Evolutionary conservation across 768 basidiomycete species (phyloP), one percentile per base, ranked within the genome.

Genomic region (Fistulinella prunicolor): DNA sequence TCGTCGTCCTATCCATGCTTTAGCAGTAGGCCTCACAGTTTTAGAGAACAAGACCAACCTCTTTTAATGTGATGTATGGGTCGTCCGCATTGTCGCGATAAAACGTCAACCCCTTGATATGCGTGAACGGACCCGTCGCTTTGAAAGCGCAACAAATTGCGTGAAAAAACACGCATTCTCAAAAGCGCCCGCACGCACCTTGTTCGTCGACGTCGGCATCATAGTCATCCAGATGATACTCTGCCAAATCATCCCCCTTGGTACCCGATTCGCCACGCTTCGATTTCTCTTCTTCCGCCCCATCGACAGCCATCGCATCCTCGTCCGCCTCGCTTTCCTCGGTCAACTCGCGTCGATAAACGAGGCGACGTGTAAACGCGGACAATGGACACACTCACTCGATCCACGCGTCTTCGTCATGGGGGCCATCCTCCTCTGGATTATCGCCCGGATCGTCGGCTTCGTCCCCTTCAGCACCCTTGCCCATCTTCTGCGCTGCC

Each of bases 41-140:
- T 19, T 24, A 16, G 26, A 40, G n/a, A 3, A 39, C 12, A 34
- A 21, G 16, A 65, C 80, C 35, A 60, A 91, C 94, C 60, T 94
- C 90, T 78, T 96, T 94, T 32, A 98, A 69, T 0, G 95, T 98
- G 57, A 99, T 89, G 61, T 94, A 98, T 0, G 96, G 96, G 68
- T 99, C 96, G 29, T 97, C 92, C 45, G 89, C 79, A 60, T 94
- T 93, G 58, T 93, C 83, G 43, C 83, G 81, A 67, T 97, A 94
- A 64, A 89, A 95, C 19, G 87, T 86, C 42, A 99, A 72, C 16
- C 94, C 95, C 63, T 96, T 95, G 68, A 98, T 92, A 60, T 91
- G 94, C 66, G 86, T 92, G 70, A 99, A 99, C 16, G 89, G 88
- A 32, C 94, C 87, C 52, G 71, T 63, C 37, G 71, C 87, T 88